Conservation (phyloP, 371 early-diverging fungal genomes). For the Parasitella parasitica region DNA sequence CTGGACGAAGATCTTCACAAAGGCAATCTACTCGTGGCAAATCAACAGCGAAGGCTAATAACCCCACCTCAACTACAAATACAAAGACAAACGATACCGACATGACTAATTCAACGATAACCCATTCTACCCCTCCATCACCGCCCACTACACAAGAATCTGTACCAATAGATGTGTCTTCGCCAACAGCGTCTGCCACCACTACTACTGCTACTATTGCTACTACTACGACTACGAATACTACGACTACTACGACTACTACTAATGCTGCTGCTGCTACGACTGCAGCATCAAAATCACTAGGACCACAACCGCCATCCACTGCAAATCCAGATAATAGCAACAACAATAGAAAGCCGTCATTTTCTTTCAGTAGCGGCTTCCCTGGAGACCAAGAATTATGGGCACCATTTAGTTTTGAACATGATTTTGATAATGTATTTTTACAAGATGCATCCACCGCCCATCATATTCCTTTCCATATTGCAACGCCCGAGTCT, state of each 20-base stretch:
- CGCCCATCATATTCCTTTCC: conserved; percentile 26
- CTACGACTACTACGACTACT: neutral
- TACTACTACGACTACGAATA: neutral
- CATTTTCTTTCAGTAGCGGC: conserved; percentile 27
- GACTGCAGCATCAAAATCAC: neutral
- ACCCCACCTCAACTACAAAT: neutral
- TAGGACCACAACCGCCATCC: neutral
- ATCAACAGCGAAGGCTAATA: neutral
- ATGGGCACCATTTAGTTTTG: conserved; percentile 47
- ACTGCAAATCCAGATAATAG: neutral
- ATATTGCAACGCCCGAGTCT: conserved; percentile 50
- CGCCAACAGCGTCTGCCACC: neutral
- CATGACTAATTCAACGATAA: neutral
- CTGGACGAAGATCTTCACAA: conserved; percentile 7
- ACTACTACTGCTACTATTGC: neutral
- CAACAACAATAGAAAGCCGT: conserved; percentile 12
- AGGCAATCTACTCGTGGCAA: neutral
- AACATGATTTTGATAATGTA: conserved; percentile 47
- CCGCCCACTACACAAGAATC: neutral
- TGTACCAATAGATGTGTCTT: neutral
- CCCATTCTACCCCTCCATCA: neutral
- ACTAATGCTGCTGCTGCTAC: neutral
- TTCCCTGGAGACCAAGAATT: conserved; percentile 41
- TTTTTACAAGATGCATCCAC: conserved; percentile 34
- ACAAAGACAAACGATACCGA: neutral